phyloP scores from a whole-genome alignment of 129 eudicot species.

The Calendula officinalis region DNA sequence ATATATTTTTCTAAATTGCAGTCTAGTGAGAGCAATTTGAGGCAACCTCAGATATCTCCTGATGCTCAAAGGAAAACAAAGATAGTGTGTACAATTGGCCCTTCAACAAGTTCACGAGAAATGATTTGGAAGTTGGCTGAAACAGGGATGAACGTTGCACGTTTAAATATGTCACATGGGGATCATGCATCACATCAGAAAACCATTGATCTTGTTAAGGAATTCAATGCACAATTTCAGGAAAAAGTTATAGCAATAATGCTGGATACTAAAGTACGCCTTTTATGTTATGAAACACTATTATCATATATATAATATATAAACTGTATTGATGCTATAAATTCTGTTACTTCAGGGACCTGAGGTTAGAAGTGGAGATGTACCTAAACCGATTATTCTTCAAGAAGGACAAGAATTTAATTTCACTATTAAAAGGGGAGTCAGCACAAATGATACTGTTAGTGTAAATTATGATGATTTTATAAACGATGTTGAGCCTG shows the following conservation, averaged over 20 bases:
- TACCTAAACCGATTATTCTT: slow-evolving; percentile 78
- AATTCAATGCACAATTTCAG: slow-evolving; percentile 72
- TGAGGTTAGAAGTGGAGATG: slow-evolving; percentile 99
- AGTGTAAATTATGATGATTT: slow-evolving; percentile 97
- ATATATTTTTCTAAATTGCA: slow-evolving; percentile 37
- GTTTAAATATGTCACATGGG: slow-evolving; percentile 97
- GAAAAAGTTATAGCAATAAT: slow-evolving; percentile 89
- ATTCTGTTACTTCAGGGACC: slow-evolving; percentile 70
- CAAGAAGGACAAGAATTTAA: slow-evolving; percentile 91
- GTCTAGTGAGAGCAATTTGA: slow-evolving; percentile 41
- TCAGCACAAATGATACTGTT: slow-evolving; percentile 76
- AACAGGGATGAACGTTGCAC: slow-evolving; percentile 97
- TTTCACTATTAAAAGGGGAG: slow-evolving; percentile 89
- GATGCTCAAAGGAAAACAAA: slow-evolving; percentile 74
- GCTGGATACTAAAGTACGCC: slow-evolving; percentile 89
- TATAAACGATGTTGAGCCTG: slow-evolving; percentile 83
- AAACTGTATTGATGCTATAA: neutral
- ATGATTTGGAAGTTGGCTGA: slow-evolving; percentile 99
- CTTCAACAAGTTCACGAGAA: slow-evolving; percentile 83
- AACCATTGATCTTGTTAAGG: slow-evolving; percentile 87
- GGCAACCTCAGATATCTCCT: slow-evolving; percentile 27
- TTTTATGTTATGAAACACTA: neutral
- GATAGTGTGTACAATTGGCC: slow-evolving; percentile 95
- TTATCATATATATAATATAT: slow-evolving; percentile 9
- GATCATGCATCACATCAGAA: slow-evolving; percentile 96